Base-by-base conservation (phyloP, 2,329 filamentous ascomycete genomes). In the Aschersonia sp. region DNA sequence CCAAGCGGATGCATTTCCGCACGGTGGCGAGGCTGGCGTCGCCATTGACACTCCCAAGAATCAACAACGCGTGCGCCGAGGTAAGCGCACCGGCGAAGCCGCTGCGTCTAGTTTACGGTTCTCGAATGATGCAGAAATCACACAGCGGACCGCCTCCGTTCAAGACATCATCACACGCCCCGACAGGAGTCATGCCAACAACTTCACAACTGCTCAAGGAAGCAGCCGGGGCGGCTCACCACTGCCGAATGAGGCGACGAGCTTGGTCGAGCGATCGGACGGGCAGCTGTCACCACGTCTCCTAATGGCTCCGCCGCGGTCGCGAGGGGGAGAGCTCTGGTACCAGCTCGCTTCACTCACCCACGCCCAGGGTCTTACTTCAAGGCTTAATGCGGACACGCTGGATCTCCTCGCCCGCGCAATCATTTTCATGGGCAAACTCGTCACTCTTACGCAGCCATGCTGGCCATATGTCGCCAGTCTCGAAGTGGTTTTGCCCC, bases 391-490 rank as follows among this genome's bases (percentile, higher is more conserved):
- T 55, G 42, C 65, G 59, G 56, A 52, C 53, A 45, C 59, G 5
- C 35, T 64, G 5, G 52, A 57, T 57, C 63, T 61, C 61, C 63
- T 45, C 47, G 67, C 4, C 28, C 81, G 82, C 45, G 63, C 86
- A 3, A 55, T 63, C 1, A 55, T 89, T 1, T 89, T 94, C 55
- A 60, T 83, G 5, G 54, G 74, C 45, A 95, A 94, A 62, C 65
- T 89, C 6, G 65, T 74, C 9, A 78, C 78, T 0, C 64, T 92
- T 7, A 72, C 75, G 3, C 71, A 74, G 44, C 76, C 82, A 1
- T 95, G 89, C 61, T 79, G 78, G 60, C 88, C 88, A 0, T 80
- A 81, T 49, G 78, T 80, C 43, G 72, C 78, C n/a, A 81, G 75
- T 43, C 68, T 78, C 5, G 75, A 75, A 61, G 65, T 89, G 4